phyloP scores from a whole-genome alignment of 495 filamentous ascomycete species.

The Podospora pseudoanserina region DNA sequence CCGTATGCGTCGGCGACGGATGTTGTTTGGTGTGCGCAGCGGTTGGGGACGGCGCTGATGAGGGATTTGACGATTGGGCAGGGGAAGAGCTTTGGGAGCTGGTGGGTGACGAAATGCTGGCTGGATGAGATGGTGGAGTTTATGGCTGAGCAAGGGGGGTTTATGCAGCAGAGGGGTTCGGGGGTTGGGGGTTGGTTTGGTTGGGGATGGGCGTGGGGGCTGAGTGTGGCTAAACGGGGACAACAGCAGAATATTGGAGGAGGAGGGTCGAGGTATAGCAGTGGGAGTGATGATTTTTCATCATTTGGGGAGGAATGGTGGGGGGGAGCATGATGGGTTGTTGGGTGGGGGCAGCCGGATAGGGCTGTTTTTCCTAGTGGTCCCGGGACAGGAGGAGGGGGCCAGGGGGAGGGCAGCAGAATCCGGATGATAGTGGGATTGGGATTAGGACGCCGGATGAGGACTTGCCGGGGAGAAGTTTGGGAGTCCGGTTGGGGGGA shows the following conservation, averaged over 20 bases:
- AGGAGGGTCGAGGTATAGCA: constrained; percentile 40
- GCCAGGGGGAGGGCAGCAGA: constrained; percentile 30
- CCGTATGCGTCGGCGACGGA: constrained; percentile 62
- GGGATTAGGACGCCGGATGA: constrained; percentile 61
- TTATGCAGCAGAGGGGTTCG: constrained; percentile 56
- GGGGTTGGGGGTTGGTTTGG: not conserved
- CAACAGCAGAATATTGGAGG: constrained; percentile 18
- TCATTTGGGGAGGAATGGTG: constrained; percentile 18
- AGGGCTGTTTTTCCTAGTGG: constrained; percentile 38
- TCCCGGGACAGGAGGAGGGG: constrained; percentile 25
- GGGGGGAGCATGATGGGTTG: not conserved
- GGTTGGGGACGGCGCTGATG: constrained; percentile 64
- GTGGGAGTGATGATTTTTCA: constrained; percentile 43
- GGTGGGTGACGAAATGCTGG: constrained; percentile 98
- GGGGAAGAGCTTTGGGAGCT: constrained; percentile 83
- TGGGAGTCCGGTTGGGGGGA: constrained; percentile 11
- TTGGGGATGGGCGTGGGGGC: constrained; percentile 16
- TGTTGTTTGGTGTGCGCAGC: constrained; percentile 65
- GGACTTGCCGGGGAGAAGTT: constrained; percentile 54
- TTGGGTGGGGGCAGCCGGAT: constrained; percentile 37
- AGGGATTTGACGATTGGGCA: constrained; percentile 78
- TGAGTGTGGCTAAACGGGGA: constrained; percentile 25
- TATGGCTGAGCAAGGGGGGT: constrained; percentile 88
- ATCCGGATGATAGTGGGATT: constrained; percentile 68
- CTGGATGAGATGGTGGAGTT: constrained; percentile 94